Evolutionary conservation across 805 yeast genomes (phyloP), one percentile per base, ranked within the genome.

Genomic region (Zygosaccharomyces rouxii): DNA sequence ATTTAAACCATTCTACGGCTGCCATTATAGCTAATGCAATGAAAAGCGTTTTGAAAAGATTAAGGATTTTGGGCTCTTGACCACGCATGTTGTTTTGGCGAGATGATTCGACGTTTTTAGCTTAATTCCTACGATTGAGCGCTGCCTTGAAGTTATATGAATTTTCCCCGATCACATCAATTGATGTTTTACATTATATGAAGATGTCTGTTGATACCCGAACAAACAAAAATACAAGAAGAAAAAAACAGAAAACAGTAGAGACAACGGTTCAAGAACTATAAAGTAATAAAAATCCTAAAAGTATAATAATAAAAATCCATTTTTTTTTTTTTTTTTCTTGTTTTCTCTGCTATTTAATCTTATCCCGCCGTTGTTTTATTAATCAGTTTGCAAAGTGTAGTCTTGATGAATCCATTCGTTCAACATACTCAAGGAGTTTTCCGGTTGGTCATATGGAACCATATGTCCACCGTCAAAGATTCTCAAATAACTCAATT

Each of bases 401-500:
- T 73, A 79, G 64, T 86, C 84, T 25, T 94, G 95, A 38, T 69
- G 56, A 42, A 88, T 70, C 97, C 97, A 92, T 65, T 84, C 77
- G 73, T 88, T 86, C 54, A 90, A 78, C 89, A 90, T 83, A 48
- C 80, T 89, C 54, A 85, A 74, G 2, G 96, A 72, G 60, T 76
- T 75, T 59, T 78, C 81, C 16, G 97, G 95, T 72, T 86, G 92
- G 70, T 90, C 90, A 61, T 71, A 84, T 14, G 97, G 97, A 53
- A 89, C 96, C 97, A 90, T 89, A 71, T 92, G 97, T 23, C 97
- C 97, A 45, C 95, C 97, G 54, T 81, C 92, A 60, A 75, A 90
- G 7, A 90, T 80, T 67, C 96, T 79, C 67, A 88, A 74, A 73
- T 84, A 92, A 3, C 96, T 86, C 58, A 90, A 81, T 51, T 78